These are phyloP conservation scores for Epipyxis sp. DNA, from an alignment of 108 stramenopile species.

Conservation along the genomic window DNA sequence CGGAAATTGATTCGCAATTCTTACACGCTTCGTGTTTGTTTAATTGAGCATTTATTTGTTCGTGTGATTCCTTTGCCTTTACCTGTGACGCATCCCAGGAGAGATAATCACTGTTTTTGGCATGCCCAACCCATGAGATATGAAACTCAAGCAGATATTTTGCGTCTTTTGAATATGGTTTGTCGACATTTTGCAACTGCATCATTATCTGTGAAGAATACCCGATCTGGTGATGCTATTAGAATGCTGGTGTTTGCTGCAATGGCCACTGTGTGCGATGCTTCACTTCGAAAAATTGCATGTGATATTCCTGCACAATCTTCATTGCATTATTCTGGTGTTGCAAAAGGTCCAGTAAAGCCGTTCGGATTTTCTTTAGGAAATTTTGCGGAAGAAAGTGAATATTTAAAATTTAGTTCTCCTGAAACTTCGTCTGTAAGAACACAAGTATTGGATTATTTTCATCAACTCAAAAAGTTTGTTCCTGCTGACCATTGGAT, in stretches of 20 bases:
- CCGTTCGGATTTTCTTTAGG: slow-evolving; percentile 93
- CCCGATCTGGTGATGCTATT: slow-evolving; percentile 90
- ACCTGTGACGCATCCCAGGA: slow-evolving; percentile 54
- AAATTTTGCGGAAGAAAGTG: slow-evolving; percentile 82
- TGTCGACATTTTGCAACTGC: slow-evolving; percentile 65
- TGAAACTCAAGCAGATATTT: slow-evolving; percentile 62
- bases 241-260: slow-evolving; percentile 90
- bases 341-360: slow-evolving; percentile 81
- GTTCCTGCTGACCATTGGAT: slow-evolving; percentile 43
- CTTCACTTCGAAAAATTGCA: slow-evolving; percentile 83
- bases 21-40: slow-evolving; percentile 85
- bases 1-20: slow-evolving; percentile 88
- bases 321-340: slow-evolving; percentile 89
- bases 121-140: slow-evolving; percentile 75
- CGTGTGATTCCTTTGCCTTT: slow-evolving; percentile 85
- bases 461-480: slow-evolving; percentile 44
- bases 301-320: slow-evolving; percentile 88
- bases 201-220: slow-evolving; percentile 85
- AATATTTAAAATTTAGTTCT: slow-evolving; percentile 85
- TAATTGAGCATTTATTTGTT: slow-evolving; percentile 88
- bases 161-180: slow-evolving; percentile 44
- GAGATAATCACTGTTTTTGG: slow-evolving; percentile 88
- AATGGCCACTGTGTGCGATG: slow-evolving; percentile 89
- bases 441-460: slow-evolving; percentile 89
- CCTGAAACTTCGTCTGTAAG: slow-evolving; percentile 75